Evolutionary conservation across 2,329 filamentous ascomycete genomes (phyloP).

Genomic region (Fusarium solani-melongenae): DNA sequence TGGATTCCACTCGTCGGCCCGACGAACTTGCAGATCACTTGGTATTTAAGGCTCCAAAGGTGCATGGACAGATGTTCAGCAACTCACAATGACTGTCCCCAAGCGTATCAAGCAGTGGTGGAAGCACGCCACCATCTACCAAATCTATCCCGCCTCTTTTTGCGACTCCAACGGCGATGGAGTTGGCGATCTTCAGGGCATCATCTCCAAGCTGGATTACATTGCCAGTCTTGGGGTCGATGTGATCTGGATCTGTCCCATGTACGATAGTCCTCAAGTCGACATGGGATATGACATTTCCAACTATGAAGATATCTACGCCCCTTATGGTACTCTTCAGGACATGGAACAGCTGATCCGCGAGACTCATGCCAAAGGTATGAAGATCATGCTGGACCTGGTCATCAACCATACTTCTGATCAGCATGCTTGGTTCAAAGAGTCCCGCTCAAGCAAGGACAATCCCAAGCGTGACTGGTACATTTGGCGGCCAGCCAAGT

Average conservation of each 20-base stretch:
- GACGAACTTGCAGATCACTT: slow-evolving; percentile 11
- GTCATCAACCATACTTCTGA: slow-evolving; percentile 43
- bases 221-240: slow-evolving; percentile 33
- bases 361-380: slow-evolving; percentile 37
- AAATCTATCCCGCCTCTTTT: slow-evolving; percentile 68
- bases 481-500: slow-evolving; percentile 65
- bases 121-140: slow-evolving; percentile 66
- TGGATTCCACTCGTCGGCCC: slow-evolving; percentile 18
- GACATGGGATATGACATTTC: slow-evolving; percentile 43
- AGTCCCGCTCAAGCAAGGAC: slow-evolving; percentile 32
- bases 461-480: slow-evolving; percentile 67
- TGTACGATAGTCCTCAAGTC: slow-evolving; percentile 42
- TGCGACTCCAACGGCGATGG: slow-evolving; percentile 66
- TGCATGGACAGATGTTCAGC: neutral
- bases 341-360: slow-evolving; percentile 40
- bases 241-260: slow-evolving; percentile 42
- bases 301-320: slow-evolving; percentile 41
- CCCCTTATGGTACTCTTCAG: slow-evolving; percentile 38
- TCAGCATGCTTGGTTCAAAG: slow-evolving; percentile 41
- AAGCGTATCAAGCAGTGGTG: slow-evolving; percentile 56
- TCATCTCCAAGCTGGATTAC: slow-evolving; percentile 65
- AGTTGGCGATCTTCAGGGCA: slow-evolving; percentile 63
- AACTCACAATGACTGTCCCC: slow-evolving; percentile 35
- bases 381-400: slow-evolving; percentile 40
- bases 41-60: neutral